Conservation (phyloP, 2,329 filamentous ascomycete species). For the Pseudocercospora crystallina region DNA sequence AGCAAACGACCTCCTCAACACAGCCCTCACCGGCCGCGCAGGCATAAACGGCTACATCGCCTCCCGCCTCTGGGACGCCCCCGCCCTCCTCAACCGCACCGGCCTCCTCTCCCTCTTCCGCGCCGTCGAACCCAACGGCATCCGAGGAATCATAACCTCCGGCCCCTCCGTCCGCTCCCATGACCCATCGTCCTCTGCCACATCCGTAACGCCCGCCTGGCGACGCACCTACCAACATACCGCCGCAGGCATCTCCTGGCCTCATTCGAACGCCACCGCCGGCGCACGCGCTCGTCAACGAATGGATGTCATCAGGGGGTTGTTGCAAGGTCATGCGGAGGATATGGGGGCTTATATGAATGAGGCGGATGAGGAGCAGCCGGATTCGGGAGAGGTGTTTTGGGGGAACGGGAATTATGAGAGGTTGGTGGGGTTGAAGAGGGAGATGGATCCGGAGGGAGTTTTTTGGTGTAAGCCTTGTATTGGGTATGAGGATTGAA, state of each 20-base stretch:
- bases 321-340: not conserved
- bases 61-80: not conserved
- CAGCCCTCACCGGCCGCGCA: not conserved
- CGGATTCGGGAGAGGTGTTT: not conserved
- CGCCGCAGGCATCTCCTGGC: not conserved
- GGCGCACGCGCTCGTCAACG: not conserved
- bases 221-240: not conserved
- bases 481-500: conserved; percentile 2
- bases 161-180: not conserved
- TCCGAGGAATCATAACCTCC: not conserved
- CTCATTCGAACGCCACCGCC: not conserved
- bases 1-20: conserved; percentile 1
- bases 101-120: not conserved
- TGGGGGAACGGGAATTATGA: not conserved
- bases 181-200: no score
- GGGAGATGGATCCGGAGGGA: not conserved
- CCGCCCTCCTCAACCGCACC: not conserved
- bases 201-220: not conserved
- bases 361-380: conserved; percentile 1
- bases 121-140: not conserved
- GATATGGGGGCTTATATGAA: not conserved
- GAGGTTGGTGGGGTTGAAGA: not conserved
- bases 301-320: not conserved
- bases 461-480: conserved; percentile 6
- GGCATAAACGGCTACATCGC: conserved; percentile 1